Evolutionary conservation across 2,329 filamentous ascomycete species (phyloP).

Genomic region (Ophiostoma novo-ulmi): DNA sequence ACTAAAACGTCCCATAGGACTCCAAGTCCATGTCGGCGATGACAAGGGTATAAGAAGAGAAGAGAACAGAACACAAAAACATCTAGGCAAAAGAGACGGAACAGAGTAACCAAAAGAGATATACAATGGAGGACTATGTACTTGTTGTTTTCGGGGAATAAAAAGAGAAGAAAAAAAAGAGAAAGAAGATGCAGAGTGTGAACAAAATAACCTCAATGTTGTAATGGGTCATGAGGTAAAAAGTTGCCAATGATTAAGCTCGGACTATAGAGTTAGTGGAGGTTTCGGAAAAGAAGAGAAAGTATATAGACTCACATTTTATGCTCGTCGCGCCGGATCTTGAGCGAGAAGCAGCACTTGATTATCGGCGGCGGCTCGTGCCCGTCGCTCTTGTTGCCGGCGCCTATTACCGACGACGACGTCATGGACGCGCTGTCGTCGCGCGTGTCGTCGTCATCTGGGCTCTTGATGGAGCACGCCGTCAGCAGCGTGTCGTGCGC

Average conservation of each 20-base stretch:
- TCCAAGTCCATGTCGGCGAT: conserved; percentile 4
- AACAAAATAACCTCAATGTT: conserved; percentile 11
- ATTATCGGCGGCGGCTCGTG: conserved; percentile 46
- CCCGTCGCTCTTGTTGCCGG: neutral
- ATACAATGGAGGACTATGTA: conserved; percentile 4
- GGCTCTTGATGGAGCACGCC: conserved; percentile 84
- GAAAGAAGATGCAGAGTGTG: neutral
- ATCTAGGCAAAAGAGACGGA: neutral
- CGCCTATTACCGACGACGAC: neutral
- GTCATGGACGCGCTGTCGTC: conserved; percentile 43
- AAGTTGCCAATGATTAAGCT: conserved; percentile 97
- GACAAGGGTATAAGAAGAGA: neutral
- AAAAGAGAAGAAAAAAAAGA: neutral
- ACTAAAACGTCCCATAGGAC: conserved; percentile 2
- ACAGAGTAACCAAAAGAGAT: neutral
- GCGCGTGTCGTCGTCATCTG: conserved; percentile 50
- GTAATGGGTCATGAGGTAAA: conserved; percentile 67
- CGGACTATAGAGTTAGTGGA: conserved; percentile 56
- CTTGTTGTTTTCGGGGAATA: conserved; percentile 9
- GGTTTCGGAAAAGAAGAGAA: neutral
- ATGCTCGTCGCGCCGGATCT: conserved; percentile 87
- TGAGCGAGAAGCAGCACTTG: conserved; percentile 96
- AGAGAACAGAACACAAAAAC: neutral
- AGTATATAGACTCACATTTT: conserved; percentile 67
- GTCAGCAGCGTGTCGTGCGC: conserved; percentile 93